Conservation (phyloP, 2,329 filamentous ascomycete species). For the Westerdykella aurantiaca region DNA sequence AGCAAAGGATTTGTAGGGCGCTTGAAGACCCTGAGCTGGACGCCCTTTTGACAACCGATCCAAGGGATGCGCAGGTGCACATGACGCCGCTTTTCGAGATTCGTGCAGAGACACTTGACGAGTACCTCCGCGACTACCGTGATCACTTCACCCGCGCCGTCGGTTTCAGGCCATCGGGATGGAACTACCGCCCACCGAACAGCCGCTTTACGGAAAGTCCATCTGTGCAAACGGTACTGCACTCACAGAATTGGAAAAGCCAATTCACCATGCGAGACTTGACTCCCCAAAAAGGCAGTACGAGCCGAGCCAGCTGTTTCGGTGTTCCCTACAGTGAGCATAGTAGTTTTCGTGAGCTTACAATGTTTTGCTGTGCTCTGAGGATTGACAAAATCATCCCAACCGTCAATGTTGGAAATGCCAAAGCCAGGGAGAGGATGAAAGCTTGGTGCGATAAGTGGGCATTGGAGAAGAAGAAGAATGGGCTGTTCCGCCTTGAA, state of each 20-base stretch:
- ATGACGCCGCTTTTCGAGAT: slow-evolving; percentile 98
- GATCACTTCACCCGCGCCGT: slow-evolving; percentile 81
- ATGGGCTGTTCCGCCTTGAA: slow-evolving; percentile 48
- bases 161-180: slow-evolving; percentile 87
- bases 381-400: slow-evolving; percentile 86
- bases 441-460: slow-evolving; percentile 61
- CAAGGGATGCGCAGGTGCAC: slow-evolving; percentile 84
- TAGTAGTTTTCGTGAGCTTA: slow-evolving; percentile 87
- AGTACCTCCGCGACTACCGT: slow-evolving; percentile 76
- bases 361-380: slow-evolving; percentile 84
- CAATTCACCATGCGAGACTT: slow-evolving; percentile 68
- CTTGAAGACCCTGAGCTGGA: slow-evolving; percentile 80
- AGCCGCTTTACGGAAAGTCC: slow-evolving; percentile 59
- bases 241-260: slow-evolving; percentile 67
- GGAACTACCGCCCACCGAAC: slow-evolving; percentile 77
- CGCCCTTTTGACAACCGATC: slow-evolving; percentile 70
- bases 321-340: slow-evolving; percentile 96
- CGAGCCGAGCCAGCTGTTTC: slow-evolving; percentile 76
- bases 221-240: slow-evolving; percentile 58
- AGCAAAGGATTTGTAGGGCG: slow-evolving; percentile 77
- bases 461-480: slow-evolving; percentile 57
- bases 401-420: slow-evolving; percentile 78
- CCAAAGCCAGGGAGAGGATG: slow-evolving; percentile 60
- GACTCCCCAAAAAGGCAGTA: slow-evolving; percentile 75
- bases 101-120: slow-evolving; percentile 79